phyloP scores from a whole-genome alignment of 768 basidiomycete species.

The Lepiota brunneoincarnata region DNA sequence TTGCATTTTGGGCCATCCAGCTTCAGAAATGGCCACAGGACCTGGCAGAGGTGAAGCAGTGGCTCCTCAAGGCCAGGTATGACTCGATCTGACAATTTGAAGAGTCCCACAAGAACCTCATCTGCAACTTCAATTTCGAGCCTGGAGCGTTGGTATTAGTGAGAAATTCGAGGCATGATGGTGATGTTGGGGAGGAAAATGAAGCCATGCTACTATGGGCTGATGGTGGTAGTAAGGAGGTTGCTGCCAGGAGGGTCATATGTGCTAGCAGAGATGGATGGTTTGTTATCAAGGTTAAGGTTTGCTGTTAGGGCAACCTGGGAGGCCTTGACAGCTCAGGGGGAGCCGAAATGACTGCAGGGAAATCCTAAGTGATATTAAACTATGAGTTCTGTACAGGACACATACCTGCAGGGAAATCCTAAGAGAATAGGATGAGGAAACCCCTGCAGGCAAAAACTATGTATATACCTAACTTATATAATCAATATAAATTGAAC shows the following conservation, averaged over 20 bases:
- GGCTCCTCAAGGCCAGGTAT: slow-evolving; percentile 14
- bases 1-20: slow-evolving; percentile 21
- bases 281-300: slow-evolving; percentile 15
- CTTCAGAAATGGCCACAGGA: slow-evolving; percentile 23
- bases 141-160: slow-evolving; percentile 29
- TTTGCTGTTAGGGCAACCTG: too few species aligned
- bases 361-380: too few species aligned
- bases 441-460: too few species aligned
- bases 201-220: slow-evolving; percentile 30
- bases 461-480: too few species aligned
- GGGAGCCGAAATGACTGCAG: too few species aligned
- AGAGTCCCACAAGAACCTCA: slow-evolving; percentile 13
- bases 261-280: slow-evolving; percentile 22
- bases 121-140: slow-evolving; percentile 17
- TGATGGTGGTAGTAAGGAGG: slow-evolving; percentile 24
- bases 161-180: slow-evolving; percentile 25
- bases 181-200: slow-evolving; percentile 25
- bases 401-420: too few species aligned
- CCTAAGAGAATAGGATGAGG: too few species aligned
- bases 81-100: slow-evolving; percentile 22
- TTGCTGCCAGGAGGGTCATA: slow-evolving; percentile 21
- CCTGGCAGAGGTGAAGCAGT: slow-evolving; percentile 16
- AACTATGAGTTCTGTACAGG: slow-evolving; percentile 12
- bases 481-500: too few species aligned
- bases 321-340: too few species aligned